These are phyloP conservation scores for Sugiyamaella grinbergsii DNA, from an alignment of 1,139 yeast genomes.

Conservation along the genomic window DNA sequence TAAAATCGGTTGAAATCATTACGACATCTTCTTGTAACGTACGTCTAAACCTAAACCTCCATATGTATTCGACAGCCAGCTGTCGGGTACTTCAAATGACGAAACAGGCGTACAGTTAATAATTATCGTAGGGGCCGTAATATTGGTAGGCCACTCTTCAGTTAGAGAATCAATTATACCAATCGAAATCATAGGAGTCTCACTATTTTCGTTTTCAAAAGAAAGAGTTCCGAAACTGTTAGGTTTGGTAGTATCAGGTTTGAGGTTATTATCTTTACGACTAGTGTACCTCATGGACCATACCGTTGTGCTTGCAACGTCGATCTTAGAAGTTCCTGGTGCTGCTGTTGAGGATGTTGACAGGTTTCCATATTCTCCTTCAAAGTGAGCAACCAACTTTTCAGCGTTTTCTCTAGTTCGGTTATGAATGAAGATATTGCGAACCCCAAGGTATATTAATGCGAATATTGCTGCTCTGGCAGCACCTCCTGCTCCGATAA, in stretches of 20 bases:
- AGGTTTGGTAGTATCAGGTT: constrained; percentile 22
- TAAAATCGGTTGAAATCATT: too few relatives aligned
- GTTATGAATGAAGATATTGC: constrained; percentile 69
- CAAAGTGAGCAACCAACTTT: constrained; percentile 45
- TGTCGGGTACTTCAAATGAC: constrained; percentile 16
- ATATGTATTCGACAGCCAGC: constrained; percentile 22
- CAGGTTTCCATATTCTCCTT: constrained; percentile 14
- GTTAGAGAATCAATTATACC: constrained; percentile 21
- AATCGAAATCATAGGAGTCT: constrained; percentile 11
- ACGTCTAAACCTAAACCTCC: constrained; percentile 26
- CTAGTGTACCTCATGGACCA: constrained; percentile 22
- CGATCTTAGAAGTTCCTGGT: constrained; percentile 18
- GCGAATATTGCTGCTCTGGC: constrained; percentile 88
- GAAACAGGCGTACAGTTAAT: constrained; percentile 22
- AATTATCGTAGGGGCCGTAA: constrained; percentile 24
- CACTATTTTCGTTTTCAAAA: constrained; percentile 19
- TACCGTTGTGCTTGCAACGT: constrained; percentile 22
- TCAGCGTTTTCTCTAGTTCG: constrained; percentile 54
- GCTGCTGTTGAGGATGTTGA: constrained; percentile 12
- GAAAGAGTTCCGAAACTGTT: constrained; percentile 25
- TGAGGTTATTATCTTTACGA: constrained; percentile 12
- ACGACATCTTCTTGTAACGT: not conserved
- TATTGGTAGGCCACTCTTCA: constrained; percentile 21
- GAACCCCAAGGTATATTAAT: constrained; percentile 68
- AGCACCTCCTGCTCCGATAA: constrained; percentile 90